phyloP scores from a whole-genome alignment of 2,329 filamentous ascomycete species.

The Colletotrichum lindemuthianum region DNA sequence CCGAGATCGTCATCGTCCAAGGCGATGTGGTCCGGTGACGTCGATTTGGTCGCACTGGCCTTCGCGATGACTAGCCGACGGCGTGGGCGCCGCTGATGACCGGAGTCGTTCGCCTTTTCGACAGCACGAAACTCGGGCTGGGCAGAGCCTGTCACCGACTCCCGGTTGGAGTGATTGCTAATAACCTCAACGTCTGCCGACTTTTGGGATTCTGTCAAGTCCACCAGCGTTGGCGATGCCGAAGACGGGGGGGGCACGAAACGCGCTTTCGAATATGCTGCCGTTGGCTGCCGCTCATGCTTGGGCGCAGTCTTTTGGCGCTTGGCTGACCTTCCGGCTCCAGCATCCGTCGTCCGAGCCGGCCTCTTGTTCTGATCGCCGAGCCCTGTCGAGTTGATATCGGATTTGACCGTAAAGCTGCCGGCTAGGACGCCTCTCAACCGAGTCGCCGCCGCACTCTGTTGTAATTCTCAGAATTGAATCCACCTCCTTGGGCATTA shows the following conservation, averaged over 20 bases:
- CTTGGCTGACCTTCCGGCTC: constrained; percentile 19
- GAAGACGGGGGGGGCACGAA: neutral
- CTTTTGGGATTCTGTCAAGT: constrained; percentile 22
- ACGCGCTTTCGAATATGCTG: neutral
- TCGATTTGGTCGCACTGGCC: neutral
- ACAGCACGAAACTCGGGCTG: neutral
- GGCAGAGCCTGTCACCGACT: neutral
- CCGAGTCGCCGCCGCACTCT: neutral
- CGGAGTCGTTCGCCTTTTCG: neutral
- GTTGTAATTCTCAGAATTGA: too few species aligned
- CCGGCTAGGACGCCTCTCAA: neutral
- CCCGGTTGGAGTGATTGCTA: constrained; percentile 20
- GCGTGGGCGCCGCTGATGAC: neutral
- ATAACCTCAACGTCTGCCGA: constrained; percentile 16
- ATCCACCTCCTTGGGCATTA: neutral
- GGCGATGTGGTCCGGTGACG: neutral
- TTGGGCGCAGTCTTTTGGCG: constrained; percentile 20
- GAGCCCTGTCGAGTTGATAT: constrained; percentile 1
- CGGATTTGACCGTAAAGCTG: neutral
- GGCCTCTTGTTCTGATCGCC: constrained; percentile 14
- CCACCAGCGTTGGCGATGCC: neutral
- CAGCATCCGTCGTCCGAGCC: constrained; percentile 3
- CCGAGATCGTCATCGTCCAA: neutral
- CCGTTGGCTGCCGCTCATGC: neutral
- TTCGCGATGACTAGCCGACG: neutral